Evolutionary conservation across 2,329 filamentous ascomycete species (phyloP), one percentile per base, ranked within the genome.

Genomic region (Dothidotthia symphoricarpi): DNA sequence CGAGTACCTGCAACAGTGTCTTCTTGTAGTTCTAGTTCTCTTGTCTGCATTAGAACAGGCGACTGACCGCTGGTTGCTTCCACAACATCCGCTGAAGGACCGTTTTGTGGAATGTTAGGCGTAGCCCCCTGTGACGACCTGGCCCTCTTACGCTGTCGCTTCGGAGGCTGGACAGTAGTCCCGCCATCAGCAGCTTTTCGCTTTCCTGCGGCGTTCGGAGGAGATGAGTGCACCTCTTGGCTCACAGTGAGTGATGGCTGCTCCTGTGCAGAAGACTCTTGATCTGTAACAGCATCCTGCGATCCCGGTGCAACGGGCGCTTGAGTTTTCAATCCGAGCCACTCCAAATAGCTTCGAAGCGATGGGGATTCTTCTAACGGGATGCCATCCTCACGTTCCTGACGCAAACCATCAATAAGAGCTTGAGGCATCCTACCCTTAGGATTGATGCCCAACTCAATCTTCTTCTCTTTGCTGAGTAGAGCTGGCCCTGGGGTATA

Each of bases 391-490:
- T 51, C 46, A 22, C 50, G 51, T 30, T 58, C 51, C 28, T 47
- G 35, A 11, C 58, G 49, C 30, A 60, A 34, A 14, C 51, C 53
- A 26, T 59, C 53, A 15, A 60, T 48, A 11, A 61, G 45, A 11
- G 43, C 46, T 16, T 59, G 50, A 16, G 54, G 51, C 12, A 61
- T 26, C 2, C 56, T 51, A 22, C 58, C 58, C 27, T 51, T 43
- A n/a, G 41, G 45, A 33, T 47, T 51, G 34, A 59, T 51, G 13
- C 56, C 56, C 27, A 55, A 38, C 9, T 50, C 43, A 24, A 50
- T 47, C 17, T 57, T 51, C 30, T 61, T 53, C 30, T 59, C 44
- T 35, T 52, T 57, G 30, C 41, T 57, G 14, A 61, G 45, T 2
- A 59, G 31, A 14, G 55, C 39, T 13, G 49, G 43, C 16, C 54